Percentiles rank a stretch among this genome's conserved stretches.
phyloP scores from a whole-genome alignment of 768 basidiomycete species.

The Agrocybe praecox region DNA sequence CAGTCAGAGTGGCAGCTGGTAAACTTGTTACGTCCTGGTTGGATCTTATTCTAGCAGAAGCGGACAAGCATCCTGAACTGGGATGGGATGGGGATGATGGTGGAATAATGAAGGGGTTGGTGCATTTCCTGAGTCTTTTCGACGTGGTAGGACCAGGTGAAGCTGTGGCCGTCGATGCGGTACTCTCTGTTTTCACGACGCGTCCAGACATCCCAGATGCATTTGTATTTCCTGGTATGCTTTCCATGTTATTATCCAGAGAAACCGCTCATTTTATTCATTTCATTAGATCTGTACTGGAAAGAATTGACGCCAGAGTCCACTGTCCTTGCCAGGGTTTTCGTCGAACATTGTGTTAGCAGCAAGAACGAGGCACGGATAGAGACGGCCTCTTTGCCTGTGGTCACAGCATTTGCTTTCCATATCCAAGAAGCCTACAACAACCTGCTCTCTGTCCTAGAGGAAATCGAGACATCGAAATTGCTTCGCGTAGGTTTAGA shows the following conservation, averaged over 20 bases:
- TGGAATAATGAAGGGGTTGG: slow-evolving; percentile 46
- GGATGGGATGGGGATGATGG: slow-evolving; percentile 46
- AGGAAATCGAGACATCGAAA: slow-evolving; percentile 40
- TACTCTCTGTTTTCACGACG: slow-evolving; percentile 73
- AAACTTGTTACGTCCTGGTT: slow-evolving; percentile 84
- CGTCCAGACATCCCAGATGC: slow-evolving; percentile 70
- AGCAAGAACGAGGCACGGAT: slow-evolving; percentile 64
- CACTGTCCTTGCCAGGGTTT: slow-evolving; percentile 82
- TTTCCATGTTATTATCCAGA: background rate
- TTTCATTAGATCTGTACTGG: slow-evolving; percentile 69
- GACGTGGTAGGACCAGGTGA: slow-evolving; percentile 68
- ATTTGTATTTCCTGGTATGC: slow-evolving; percentile 74
- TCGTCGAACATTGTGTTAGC: slow-evolving; percentile 76
- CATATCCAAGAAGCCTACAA: slow-evolving; percentile 83
- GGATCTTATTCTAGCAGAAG: slow-evolving; percentile 53
- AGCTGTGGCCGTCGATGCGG: slow-evolving; percentile 82
- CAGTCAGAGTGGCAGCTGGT: slow-evolving; percentile 80
- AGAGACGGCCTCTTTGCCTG: slow-evolving; percentile 73
- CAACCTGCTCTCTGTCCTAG: slow-evolving; percentile 40
- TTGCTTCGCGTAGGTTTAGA: slow-evolving; percentile 31
- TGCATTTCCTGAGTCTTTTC: slow-evolving; percentile 48
- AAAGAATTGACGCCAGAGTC: slow-evolving; percentile 72
- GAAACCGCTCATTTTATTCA: background rate
- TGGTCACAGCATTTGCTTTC: slow-evolving; percentile 92
- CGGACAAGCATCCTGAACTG: slow-evolving; percentile 32